A percentile compares a stretch with the other conserved stretches of the same genome.
These are phyloP conservation scores for Cenococcum geophilum DNA, from an alignment of 495 filamentous ascomycete species.

Conservation along the genomic window DNA sequence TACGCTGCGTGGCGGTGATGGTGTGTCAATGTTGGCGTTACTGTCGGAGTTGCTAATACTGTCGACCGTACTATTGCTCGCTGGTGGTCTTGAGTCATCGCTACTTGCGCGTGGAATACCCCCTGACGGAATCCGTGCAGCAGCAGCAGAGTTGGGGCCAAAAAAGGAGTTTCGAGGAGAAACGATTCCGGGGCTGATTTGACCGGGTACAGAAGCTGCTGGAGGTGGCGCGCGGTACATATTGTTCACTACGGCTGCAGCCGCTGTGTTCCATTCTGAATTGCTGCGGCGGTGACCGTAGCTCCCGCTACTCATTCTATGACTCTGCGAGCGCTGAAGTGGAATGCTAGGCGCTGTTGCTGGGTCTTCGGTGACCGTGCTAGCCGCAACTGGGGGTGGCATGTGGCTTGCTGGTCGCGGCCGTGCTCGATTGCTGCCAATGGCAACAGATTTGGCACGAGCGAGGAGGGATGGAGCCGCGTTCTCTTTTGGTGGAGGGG, in stretches of 20 bases:
- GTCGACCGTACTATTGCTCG: conserved; percentile 2
- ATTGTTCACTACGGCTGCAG: conserved; percentile 63
- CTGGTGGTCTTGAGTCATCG: conserved; percentile 7
- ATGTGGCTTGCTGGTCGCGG: conserved; percentile 60
- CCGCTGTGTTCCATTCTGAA: conserved; percentile 60
- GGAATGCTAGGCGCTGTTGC: conserved; percentile 81
- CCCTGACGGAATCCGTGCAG: conserved; percentile 30
- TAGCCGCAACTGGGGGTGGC: conserved; percentile 37
- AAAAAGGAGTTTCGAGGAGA: conserved; percentile 50
- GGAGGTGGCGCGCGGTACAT: conserved; percentile 64
- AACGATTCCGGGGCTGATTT: conserved; percentile 49
- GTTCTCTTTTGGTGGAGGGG: conserved; percentile 55
- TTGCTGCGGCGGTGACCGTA: conserved; percentile 51
- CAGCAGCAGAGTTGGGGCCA: conserved; percentile 38
- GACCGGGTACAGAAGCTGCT: conserved; percentile 52
- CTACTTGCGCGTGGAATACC: conserved; percentile 8
- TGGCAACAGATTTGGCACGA: conserved; percentile 67
- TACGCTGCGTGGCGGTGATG: conserved; percentile 27
- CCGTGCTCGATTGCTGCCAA: conserved; percentile 43
- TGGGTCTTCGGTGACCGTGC: conserved; percentile 53
- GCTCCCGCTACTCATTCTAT: conserved; percentile 41
- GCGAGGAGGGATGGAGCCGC: conserved; percentile 57
- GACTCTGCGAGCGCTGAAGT: conserved; percentile 57
- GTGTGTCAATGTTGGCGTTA: conserved; percentile 14
- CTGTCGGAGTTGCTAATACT: not conserved